Base-by-base conservation (phyloP, 2,329 filamentous ascomycete genomes). In the Aureobasidium leucospermi region DNA sequence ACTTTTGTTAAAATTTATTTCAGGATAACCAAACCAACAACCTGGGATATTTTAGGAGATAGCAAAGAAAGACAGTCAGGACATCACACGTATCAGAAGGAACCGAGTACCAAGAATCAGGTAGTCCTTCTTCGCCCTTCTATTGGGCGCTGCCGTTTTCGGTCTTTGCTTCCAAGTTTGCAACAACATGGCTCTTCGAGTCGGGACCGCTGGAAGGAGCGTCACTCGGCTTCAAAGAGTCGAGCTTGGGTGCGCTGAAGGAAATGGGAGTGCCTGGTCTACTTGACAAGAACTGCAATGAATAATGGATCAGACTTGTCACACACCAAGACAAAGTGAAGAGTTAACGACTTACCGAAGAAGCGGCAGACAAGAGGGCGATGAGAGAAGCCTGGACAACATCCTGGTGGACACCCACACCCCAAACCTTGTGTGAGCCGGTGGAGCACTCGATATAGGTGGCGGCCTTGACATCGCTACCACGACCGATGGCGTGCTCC, bases 361-460 rank as follows among this genome's bases (percentile, higher is more conserved):
- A 89, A 58, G 92, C 91, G 52, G 91, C 92, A 66, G 87, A 88
- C 71, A 96, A 78, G 66, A 96, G 79, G 60, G 92, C 92, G 71
- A 91, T 88, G 69, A 96, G 81, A 73, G 87, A 92, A 67, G 89
- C 91, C 73, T 95, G 89, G 19, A 95, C 90, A 62, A 95, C 90
- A 78, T 96, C 93, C 71, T 93, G 87, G 71, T 96, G 90, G 66
- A 96, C 89, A 36, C 90, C 91, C 6, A 96, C 88, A 66, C 91
- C 91, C 90, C 91, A 96, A 2, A 96, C 87, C 68, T 84, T 87
- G 67, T 89, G 80, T 58, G 81, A 82, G 4, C 82, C 75, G 19
- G 85, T 81, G 31, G 82, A 91, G 74, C 91, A 96, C 74, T 96
- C 89, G 64, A 97, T 96, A 71, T 95, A 97, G 2, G 92, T 90